phyloP scores from a whole-genome alignment of 2,329 filamentous ascomycete species.

The Allantophomopsis cytisporea region DNA sequence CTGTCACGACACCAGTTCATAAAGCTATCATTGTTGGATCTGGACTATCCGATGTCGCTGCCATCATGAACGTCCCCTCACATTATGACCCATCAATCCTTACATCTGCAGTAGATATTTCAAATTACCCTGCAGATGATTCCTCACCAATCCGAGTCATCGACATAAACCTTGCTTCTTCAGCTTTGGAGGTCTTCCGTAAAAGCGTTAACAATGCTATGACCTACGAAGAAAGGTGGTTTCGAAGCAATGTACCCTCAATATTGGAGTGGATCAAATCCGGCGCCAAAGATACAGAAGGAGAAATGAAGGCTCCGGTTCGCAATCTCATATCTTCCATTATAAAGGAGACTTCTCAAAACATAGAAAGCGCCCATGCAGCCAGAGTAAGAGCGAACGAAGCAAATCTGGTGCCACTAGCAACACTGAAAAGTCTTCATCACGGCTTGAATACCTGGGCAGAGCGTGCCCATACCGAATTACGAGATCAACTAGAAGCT shows the following conservation, averaged over 20 bases:
- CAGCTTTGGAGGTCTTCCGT: conserved; percentile 55
- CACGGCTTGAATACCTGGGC: conserved; percentile 42
- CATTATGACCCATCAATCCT: conserved; percentile 23
- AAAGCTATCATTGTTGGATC: conserved; percentile 62
- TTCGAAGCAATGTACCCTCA: conserved; percentile 51
- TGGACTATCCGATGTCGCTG: conserved; percentile 55
- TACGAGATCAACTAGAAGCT: conserved; percentile 65
- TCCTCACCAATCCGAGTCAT: conserved; percentile 36
- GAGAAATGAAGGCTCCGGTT: conserved; percentile 50
- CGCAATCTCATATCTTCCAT: conserved; percentile 54
- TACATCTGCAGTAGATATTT: conserved; percentile 43
- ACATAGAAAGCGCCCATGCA: conserved; percentile 35
- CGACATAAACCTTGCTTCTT: conserved; percentile 46
- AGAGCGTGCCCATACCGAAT: conserved; percentile 66
- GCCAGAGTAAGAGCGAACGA: conserved; percentile 17
- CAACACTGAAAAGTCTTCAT: conserved; percentile 20
- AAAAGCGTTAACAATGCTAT: conserved; percentile 55
- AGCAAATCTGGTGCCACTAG: conserved; percentile 14
- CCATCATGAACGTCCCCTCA: conserved; percentile 21
- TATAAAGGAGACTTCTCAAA: conserved; percentile 36
- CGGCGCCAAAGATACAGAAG: conserved; percentile 23
- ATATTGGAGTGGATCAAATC: conserved; percentile 53
- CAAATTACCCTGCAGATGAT: conserved; percentile 19
- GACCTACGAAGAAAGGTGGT: conserved; percentile 64
- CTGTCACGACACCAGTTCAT: conserved; percentile 73